Evolutionary conservation across 345 rosid species (phyloP), one percentile per base, ranked within the genome.

Genomic region (Gynandropsis gynandra): DNA sequence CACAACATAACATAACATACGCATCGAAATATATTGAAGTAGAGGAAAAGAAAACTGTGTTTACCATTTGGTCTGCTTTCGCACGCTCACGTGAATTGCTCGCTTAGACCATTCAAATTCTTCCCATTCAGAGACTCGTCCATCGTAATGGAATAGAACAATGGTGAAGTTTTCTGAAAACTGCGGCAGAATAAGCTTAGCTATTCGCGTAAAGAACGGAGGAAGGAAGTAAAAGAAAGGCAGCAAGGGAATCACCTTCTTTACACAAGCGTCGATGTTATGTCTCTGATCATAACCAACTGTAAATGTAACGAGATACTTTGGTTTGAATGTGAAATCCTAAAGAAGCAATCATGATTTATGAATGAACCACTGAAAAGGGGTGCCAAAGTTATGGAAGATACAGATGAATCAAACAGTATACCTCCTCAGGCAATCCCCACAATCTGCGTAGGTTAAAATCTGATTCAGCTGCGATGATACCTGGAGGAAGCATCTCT

Each of bases 21-120:
- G n/a, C n/a, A 24, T 5, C 29, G 29, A 5, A 2, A 24, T 24
- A 24, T 24, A 2, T 4, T 59, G n/a, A 42, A 41, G 44, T 12
- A 8, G 52, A 20, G 39, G n/a, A 27, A n/a, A 7, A 52, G 27
- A 19, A 44, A 36, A 10, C 7, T 32, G 31, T 37, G 39, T 10
- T 27, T 43, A 67, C 99, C 99, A 93, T 73, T 93, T 93, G 39
- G 99, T 88, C 71, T 93, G 99, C 81, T 76, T 93, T 53, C 54
- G 70, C 35, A 32, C 83, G 50, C 94, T 88, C 61, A 93, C 86
- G 40, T 93, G 99, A 61, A 93, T 83, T 44, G 97, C 99, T 50
- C 62, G 63, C 65, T 75, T 81, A 39, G 99, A 85, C 99, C 99
- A 93, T 77, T 87, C 97, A 56, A 68, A 93, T 56, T 83, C 83